Percentiles rank a stretch among this genome's conserved stretches.
These are phyloP conservation scores for Trametes maxima DNA, from an alignment of 768 basidiomycete genomes.

Conservation along the genomic window DNA sequence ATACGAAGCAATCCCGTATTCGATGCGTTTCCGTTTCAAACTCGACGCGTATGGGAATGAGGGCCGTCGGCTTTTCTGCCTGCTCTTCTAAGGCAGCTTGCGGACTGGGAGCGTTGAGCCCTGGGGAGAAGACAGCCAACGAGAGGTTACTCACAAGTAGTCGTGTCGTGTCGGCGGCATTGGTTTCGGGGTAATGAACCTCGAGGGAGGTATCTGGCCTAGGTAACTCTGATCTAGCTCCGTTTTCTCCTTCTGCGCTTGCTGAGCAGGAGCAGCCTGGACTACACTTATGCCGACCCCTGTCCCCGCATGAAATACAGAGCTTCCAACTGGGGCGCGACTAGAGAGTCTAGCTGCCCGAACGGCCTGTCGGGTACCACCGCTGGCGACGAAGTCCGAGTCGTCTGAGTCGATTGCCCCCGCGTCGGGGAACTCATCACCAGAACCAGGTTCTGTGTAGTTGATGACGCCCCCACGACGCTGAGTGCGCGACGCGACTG, in stretches of 20 bases:
- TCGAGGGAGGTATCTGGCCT: constrained; percentile 80
- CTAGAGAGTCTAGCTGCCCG: constrained; percentile 32
- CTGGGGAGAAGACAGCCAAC: neutral
- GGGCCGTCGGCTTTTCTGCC: constrained; percentile 53
- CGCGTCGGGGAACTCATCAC: constrained; percentile 79
- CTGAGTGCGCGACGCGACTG: constrained; percentile 41
- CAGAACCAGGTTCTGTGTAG: constrained; percentile 85
- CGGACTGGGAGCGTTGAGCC: constrained; percentile 45
- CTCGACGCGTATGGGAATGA: constrained; percentile 94
- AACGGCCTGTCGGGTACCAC: constrained; percentile 59
- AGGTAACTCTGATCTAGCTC: constrained; percentile 89
- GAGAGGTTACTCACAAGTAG: constrained; percentile 63
- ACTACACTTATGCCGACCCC: constrained; percentile 22
- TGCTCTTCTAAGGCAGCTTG: constrained; percentile 65
- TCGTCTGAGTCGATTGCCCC: constrained; percentile 85
- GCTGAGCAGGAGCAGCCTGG: constrained; percentile 39
- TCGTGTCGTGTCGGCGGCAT: constrained; percentile 65
- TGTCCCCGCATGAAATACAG: constrained; percentile 56
- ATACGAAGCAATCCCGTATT: constrained; percentile 93
- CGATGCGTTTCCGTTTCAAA: constrained; percentile 91
- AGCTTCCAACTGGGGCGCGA: constrained; percentile 40
- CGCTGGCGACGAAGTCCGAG: constrained; percentile 75
- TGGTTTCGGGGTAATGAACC: constrained; percentile 66
- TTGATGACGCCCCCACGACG: constrained; percentile 76
- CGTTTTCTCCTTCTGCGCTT: constrained; percentile 42